Evolutionary conservation across 2,329 filamentous ascomycete genomes (phyloP).

Genomic region (Graphium sp.): DNA sequence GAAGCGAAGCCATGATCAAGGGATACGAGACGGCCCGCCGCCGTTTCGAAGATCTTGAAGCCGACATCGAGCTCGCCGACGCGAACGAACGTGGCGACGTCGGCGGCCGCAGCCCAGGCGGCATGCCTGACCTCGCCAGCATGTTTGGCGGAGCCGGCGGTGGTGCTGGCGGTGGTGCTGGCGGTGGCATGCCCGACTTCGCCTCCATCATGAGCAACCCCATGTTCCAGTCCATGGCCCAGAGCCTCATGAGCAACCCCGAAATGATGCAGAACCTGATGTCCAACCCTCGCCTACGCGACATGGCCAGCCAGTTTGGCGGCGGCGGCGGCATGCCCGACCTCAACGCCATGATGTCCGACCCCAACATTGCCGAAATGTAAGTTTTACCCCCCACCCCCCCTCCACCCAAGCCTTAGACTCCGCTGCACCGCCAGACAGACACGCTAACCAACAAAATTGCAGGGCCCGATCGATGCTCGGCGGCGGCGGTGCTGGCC

Average conservation of each 20-base stretch:
- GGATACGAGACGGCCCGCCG: slow-evolving; percentile 87
- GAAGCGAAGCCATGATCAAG: slow-evolving; percentile 94
- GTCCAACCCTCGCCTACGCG: slow-evolving; percentile 75
- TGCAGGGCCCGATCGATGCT: slow-evolving; percentile 28
- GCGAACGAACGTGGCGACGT: slow-evolving; percentile 15
- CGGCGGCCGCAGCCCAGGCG: slow-evolving; percentile 28
- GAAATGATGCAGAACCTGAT: slow-evolving; percentile 84
- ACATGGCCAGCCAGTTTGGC: slow-evolving; percentile 76
- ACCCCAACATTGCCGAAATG: slow-evolving; percentile 86
- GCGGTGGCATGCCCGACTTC: slow-evolving; percentile 77
- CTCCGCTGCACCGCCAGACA: not conserved
- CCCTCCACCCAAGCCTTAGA: not conserved
- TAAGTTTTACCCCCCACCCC: slow-evolving; percentile 31
- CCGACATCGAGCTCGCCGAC: slow-evolving; percentile 19
- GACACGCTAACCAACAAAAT: slow-evolving; percentile 2
- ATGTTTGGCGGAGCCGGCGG: slow-evolving; percentile 52
- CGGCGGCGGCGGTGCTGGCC: slow-evolving; percentile 17
- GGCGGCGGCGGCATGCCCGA: slow-evolving; percentile 77
- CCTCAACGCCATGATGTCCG: slow-evolving; percentile 70
- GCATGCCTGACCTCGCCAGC: slow-evolving; percentile 58
- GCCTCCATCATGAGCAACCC: slow-evolving; percentile 86
- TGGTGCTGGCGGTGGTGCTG: slow-evolving; percentile 42
- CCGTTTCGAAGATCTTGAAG: slow-evolving; percentile 65
- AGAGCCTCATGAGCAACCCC: slow-evolving; percentile 94
- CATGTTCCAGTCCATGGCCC: slow-evolving; percentile 95